A percentile compares a stretch with the other conserved stretches of the same genome.
phyloP scores from a whole-genome alignment of 331 rosid genomes.

The Saraca asoca region DNA sequence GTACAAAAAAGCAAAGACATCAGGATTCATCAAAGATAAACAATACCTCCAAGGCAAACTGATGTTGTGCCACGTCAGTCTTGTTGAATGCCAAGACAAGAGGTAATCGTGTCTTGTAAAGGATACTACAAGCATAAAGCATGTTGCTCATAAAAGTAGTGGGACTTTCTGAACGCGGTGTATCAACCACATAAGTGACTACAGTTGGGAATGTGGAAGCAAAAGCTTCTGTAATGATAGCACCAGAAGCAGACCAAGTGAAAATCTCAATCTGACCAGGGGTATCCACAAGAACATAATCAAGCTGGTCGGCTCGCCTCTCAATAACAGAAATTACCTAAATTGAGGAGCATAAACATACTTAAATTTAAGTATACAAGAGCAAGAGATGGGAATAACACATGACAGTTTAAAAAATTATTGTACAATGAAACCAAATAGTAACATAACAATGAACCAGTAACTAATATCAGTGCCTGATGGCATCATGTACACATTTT shows the following conservation, averaged over 20 bases:
- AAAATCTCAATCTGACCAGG: conserved; percentile 98
- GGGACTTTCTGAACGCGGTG: conserved; percentile 84
- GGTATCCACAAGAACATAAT: conserved; percentile 92
- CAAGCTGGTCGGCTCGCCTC: conserved; percentile 87
- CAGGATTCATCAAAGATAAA: conserved; percentile 23
- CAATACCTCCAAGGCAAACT: conserved; percentile 90
- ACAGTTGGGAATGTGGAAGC: conserved; percentile 98
- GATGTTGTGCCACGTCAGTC: conserved; percentile 76
- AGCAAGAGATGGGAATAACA: conserved; percentile 1
- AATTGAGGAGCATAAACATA: conserved; percentile 24
- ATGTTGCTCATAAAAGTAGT: conserved; percentile 97
- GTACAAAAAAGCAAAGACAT: not conserved
- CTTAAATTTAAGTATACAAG: not conserved
- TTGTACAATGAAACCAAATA: not conserved
- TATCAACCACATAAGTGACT: conserved; percentile 78
- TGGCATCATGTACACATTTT: not conserved
- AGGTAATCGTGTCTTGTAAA: conserved; percentile 88
- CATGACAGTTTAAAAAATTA: not conserved
- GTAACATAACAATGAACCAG: conserved; percentile 1
- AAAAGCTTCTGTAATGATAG: conserved; percentile 97
- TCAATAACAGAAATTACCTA: conserved; percentile 84
- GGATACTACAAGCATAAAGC: conserved; percentile 95
- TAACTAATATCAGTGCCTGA: not conserved
- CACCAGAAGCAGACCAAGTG: conserved; percentile 98
- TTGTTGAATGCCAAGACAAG: conserved; percentile 90